Evolutionary conservation across 2,329 filamentous ascomycete genomes (phyloP).

Genomic region (Colletotrichum sp.): DNA sequence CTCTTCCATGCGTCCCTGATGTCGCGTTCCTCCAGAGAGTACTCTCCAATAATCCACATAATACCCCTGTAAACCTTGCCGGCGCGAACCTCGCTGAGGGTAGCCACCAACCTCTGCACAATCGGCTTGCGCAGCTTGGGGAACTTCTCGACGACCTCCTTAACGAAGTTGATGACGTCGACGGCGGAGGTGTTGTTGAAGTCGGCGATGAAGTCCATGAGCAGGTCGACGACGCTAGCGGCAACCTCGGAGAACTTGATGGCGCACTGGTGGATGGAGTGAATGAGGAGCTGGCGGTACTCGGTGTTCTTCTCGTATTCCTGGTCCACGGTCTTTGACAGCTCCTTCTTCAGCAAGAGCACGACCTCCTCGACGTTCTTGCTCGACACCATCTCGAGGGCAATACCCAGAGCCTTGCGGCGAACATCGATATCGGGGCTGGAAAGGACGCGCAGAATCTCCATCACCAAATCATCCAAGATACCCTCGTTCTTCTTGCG

Average conservation of each 20-base stretch:
- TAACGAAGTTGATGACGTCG: slow-evolving; percentile 98
- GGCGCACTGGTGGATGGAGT: slow-evolving; percentile 96
- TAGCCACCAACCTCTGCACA: slow-evolving; percentile 86
- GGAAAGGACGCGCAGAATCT: slow-evolving; percentile 91
- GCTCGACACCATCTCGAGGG: slow-evolving; percentile 97
- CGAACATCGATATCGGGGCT: slow-evolving; percentile 96
- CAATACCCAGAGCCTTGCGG: slow-evolving; percentile 87
- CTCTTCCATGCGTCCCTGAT: slow-evolving; percentile 97
- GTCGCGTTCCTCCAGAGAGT: slow-evolving; percentile 90
- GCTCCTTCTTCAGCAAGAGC: slow-evolving; percentile 93
- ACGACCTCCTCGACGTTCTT: slow-evolving; percentile 99
- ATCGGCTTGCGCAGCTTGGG: slow-evolving; percentile 87
- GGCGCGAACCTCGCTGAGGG: slow-evolving; percentile 89
- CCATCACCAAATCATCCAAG: slow-evolving; percentile 94
- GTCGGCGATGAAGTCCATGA: slow-evolving; percentile 99
- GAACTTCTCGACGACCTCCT: slow-evolving; percentile 98
- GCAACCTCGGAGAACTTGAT: slow-evolving; percentile 99
- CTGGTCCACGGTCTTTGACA: slow-evolving; percentile 96
- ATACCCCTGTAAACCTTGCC: slow-evolving; percentile 98
- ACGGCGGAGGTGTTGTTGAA: slow-evolving; percentile 97
- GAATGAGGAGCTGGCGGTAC: slow-evolving; percentile 93
- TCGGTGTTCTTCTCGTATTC: slow-evolving; percentile 98
- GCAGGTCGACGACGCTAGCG: slow-evolving; percentile 90
- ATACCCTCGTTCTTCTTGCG: slow-evolving; percentile 89
- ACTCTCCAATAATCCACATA: slow-evolving; percentile 97